Evolutionary conservation across 2,329 filamentous ascomycete genomes (phyloP).

Genomic region (Lachnellula arida): DNA sequence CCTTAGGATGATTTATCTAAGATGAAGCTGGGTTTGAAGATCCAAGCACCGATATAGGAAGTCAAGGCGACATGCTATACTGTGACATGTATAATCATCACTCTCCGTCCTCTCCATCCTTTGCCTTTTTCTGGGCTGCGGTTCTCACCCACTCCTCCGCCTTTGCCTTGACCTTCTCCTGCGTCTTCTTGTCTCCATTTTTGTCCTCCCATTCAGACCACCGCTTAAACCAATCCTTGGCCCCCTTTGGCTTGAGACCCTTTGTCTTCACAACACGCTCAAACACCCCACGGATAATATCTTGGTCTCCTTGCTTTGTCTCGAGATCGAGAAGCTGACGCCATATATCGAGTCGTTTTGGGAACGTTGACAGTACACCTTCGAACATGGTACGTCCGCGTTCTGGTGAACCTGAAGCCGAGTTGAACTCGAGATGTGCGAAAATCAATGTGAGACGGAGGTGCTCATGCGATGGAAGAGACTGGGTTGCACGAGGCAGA

Average conservation of each 20-base stretch:
- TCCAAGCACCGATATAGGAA: too few species aligned
- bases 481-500: constrained; percentile 78
- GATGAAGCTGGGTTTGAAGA: too few species aligned
- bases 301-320: constrained; percentile 51
- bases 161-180: constrained; percentile 65
- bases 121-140: constrained; percentile 37
- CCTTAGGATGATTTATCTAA: too few species aligned
- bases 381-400: constrained; percentile 94
- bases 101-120: constrained; percentile 3
- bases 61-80: too few species aligned
- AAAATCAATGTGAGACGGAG: constrained; percentile 80
- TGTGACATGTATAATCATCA: background rate
- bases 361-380: constrained; percentile 74
- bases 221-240: constrained; percentile 82
- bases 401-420: constrained; percentile 75
- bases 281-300: constrained; percentile 70
- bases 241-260: constrained; percentile 74
- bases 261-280: constrained; percentile 69
- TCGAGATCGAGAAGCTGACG: constrained; percentile 88
- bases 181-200: constrained; percentile 63
- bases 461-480: constrained; percentile 62
- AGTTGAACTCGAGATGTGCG: constrained; percentile 86
- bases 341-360: constrained; percentile 90
- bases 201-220: constrained; percentile 88
- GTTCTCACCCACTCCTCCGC: constrained; percentile 66